phyloP scores from a whole-genome alignment of 2,329 filamentous ascomycete species.

The Botrytis paeoniae region DNA sequence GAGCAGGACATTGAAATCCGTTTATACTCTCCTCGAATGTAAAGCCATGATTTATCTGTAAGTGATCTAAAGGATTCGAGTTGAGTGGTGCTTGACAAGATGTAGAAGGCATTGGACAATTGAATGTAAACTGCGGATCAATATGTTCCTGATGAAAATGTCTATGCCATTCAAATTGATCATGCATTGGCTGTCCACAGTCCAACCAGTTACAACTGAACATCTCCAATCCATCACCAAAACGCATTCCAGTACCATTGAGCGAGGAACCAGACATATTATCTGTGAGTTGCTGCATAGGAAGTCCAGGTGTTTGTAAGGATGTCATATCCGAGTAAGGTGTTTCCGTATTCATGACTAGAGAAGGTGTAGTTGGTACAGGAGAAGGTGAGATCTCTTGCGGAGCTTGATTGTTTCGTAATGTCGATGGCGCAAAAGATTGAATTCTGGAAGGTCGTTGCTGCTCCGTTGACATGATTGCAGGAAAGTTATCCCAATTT shows the following conservation, averaged over 20 bases:
- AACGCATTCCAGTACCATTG: slow-evolving; percentile 26
- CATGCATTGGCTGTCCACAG: slow-evolving; percentile 30
- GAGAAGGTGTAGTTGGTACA: slow-evolving; percentile 27
- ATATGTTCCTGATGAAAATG: slow-evolving; percentile 36
- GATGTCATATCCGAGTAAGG: background rate
- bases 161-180: slow-evolving; percentile 28
- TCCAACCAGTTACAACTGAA: slow-evolving; percentile 33
- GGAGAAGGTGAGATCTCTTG: slow-evolving; percentile 16
- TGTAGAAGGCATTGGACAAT: slow-evolving; percentile 32
- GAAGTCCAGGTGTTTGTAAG: background rate
- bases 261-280: background rate
- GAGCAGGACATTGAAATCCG: slow-evolving; percentile 32
- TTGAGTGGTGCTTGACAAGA: slow-evolving; percentile 28
- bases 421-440: background rate
- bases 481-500: slow-evolving; percentile 18
- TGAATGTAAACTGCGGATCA: slow-evolving; percentile 34
- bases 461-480: slow-evolving; percentile 7
- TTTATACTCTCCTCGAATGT: slow-evolving; percentile 28
- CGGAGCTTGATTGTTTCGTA: background rate
- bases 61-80: slow-evolving; percentile 33
- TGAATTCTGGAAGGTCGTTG: background rate
- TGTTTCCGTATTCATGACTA: slow-evolving; percentile 22
- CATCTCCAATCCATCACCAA: slow-evolving; percentile 18
- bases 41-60: slow-evolving; percentile 33
- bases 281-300: background rate